A percentile compares a stretch with the other conserved stretches of the same genome.
Evolutionary conservation across 169 alveolate genomes (phyloP).

Genomic region (Plasmodium vivax): DNA sequence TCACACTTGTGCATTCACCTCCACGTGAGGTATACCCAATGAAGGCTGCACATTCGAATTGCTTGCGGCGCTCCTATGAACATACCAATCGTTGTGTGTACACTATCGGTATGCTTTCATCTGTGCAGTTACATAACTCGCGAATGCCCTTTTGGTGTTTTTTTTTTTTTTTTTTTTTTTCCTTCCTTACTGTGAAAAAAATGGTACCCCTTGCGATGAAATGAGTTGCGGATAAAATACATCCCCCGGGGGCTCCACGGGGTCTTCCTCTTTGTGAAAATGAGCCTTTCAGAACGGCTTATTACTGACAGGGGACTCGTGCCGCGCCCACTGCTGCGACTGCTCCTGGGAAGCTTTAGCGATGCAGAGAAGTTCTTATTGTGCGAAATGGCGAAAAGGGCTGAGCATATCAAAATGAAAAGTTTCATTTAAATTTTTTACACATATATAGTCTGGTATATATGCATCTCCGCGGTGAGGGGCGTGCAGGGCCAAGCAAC

Average conservation of each 20-base stretch:
- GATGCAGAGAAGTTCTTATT: conserved; percentile 11
- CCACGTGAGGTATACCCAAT: background rate
- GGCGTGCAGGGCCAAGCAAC: background rate
- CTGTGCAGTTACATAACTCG: background rate
- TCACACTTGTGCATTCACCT: background rate
- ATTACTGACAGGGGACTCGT: background rate
- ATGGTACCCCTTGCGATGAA: background rate
- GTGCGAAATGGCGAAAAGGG: conserved; percentile 17
- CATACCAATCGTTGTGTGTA: background rate
- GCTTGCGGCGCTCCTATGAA: background rate
- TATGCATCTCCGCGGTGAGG: background rate
- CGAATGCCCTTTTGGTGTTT: background rate
- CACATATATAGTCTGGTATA: conserved; percentile 14
- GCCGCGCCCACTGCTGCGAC: background rate
- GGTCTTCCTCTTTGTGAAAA: background rate
- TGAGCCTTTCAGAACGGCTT: background rate
- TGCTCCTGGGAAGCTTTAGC: background rate
- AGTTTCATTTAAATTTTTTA: conserved; percentile 53
- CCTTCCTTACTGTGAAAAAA: conserved; percentile 12
- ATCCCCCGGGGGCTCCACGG: conserved; percentile 13
- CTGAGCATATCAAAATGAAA: conserved; percentile 7
- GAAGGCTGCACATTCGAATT: background rate
- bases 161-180: background rate
- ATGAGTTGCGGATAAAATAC: conserved; percentile 32
- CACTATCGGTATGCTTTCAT: background rate